phyloP scores from a whole-genome alignment of 2,329 filamentous ascomycete species.

The Remersonia thermophila region DNA sequence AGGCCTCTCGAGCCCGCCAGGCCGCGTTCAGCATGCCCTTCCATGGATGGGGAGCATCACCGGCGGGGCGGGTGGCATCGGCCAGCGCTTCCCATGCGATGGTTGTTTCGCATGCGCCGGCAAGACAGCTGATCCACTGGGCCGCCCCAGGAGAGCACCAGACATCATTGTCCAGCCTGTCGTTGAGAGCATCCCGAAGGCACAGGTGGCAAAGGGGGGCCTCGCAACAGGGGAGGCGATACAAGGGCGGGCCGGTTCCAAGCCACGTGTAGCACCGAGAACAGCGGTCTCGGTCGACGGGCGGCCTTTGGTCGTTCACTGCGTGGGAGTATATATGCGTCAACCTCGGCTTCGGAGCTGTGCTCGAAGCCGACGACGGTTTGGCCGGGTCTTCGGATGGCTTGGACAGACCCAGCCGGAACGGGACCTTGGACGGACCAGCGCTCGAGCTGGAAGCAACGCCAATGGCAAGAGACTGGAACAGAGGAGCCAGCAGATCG shows the following conservation, averaged over 20 bases:
- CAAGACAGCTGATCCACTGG: conserved; percentile 1
- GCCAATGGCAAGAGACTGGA: conserved; percentile 1
- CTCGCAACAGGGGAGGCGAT: too few relatives aligned
- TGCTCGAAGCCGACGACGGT: too few relatives aligned
- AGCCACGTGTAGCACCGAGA: background rate
- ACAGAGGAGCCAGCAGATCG: conserved; percentile 1
- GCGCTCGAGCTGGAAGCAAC: background rate
- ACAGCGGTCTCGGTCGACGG: background rate
- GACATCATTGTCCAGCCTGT: too few relatives aligned
- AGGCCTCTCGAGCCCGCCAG: background rate
- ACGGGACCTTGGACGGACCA: too few relatives aligned
- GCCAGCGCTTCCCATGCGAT: background rate
- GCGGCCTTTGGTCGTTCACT: too few relatives aligned
- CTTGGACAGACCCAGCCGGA: background rate
- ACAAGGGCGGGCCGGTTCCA: background rate
- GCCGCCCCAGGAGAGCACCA: too few relatives aligned
- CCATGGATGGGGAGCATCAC: background rate
- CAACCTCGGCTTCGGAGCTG: background rate
- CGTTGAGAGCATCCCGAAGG: too few relatives aligned
- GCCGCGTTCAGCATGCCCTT: background rate
- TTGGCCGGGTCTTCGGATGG: too few relatives aligned
- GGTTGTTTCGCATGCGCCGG: background rate
- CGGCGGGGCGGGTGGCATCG: background rate
- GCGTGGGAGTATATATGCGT: background rate
- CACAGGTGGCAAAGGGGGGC: too few relatives aligned